Conservation (phyloP, 352 stramenopile genomes). For the Globisporangium middletonii region DNA sequence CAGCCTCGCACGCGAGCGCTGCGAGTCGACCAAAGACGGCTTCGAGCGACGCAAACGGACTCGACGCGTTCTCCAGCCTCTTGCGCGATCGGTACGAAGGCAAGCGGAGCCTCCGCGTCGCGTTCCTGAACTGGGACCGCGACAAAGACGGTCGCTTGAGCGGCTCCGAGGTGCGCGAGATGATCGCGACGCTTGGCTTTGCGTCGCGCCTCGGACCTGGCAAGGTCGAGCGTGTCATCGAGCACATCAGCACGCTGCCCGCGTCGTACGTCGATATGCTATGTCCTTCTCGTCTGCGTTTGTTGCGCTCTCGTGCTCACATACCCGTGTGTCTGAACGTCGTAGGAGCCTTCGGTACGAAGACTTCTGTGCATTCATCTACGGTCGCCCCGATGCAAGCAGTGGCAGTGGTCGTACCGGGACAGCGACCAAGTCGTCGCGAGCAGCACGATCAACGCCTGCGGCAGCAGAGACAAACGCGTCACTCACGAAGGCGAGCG, state of each 20-base stretch:
- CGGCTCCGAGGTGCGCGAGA: slow-evolving; percentile 28
- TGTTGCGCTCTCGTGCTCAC: neutral
- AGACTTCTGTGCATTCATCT: slow-evolving; percentile 40
- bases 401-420: neutral
- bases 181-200: slow-evolving; percentile 39
- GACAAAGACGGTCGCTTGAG: slow-evolving; percentile 46
- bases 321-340: neutral
- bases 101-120: slow-evolving; percentile 42
- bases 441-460: neutral
- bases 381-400: slow-evolving; percentile 2
- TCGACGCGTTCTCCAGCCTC: slow-evolving; percentile 32
- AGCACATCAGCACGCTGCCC: slow-evolving; percentile 27
- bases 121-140: slow-evolving; percentile 55
- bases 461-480: neutral
- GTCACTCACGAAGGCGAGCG: neutral
- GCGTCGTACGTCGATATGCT: slow-evolving; percentile 15
- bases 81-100: slow-evolving; percentile 53
- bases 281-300: neutral
- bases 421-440: neutral
- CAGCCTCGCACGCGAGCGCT: neutral
- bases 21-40: neutral
- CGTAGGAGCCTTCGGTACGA: slow-evolving; percentile 37
- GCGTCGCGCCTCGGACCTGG: slow-evolving; percentile 23
- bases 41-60: neutral
- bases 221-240: slow-evolving; percentile 31